These are phyloP conservation scores for Aquilaria agallochum DNA, from an alignment of 441 rosid genomes.

Conservation along the genomic window DNA sequence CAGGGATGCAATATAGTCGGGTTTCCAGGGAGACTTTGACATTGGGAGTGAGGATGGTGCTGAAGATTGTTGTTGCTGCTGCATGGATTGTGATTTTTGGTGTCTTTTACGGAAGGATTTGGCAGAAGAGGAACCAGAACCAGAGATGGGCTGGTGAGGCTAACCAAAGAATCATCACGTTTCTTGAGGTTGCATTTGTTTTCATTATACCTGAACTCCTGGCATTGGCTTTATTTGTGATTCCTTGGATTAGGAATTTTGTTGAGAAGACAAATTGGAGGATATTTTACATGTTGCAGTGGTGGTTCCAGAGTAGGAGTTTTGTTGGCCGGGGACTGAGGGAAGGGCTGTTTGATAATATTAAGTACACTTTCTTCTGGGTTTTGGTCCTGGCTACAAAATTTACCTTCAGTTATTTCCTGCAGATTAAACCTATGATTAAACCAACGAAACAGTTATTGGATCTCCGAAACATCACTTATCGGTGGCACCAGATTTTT, in stretches of 20 bases:
- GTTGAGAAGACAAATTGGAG: constrained; percentile 80
- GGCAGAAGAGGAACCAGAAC: constrained; percentile 56
- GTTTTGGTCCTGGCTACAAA: constrained; percentile 66
- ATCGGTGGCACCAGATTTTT: constrained; percentile 63
- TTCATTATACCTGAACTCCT: constrained; percentile 69
- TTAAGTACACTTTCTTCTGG: constrained; percentile 78
- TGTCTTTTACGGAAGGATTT: constrained; percentile 59
- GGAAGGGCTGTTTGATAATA: constrained; percentile 78
- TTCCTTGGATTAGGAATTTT: constrained; percentile 87
- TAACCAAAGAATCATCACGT: constrained; percentile 34
- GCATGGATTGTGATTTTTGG: constrained; percentile 61
- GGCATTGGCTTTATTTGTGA: constrained; percentile 54
- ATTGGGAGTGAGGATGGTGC: constrained; percentile 67
- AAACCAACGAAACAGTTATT: constrained; percentile 49
- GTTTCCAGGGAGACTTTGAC: constrained; percentile 71
- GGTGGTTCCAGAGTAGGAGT: constrained; percentile 94
- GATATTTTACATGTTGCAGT: constrained; percentile 57
- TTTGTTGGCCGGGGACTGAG: constrained; percentile 91
- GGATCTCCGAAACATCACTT: constrained; percentile 35
- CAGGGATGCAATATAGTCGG: constrained; percentile 50
- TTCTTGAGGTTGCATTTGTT: constrained; percentile 54
- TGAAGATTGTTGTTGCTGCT: constrained; percentile 57
- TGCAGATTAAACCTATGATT: constrained; percentile 85
- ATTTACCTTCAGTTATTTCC: constrained; percentile 72
- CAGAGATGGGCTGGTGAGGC: constrained; percentile 45